These are phyloP conservation scores for Xerocomellus dryophilus DNA, from an alignment of 768 basidiomycete species.

Conservation along the genomic window DNA sequence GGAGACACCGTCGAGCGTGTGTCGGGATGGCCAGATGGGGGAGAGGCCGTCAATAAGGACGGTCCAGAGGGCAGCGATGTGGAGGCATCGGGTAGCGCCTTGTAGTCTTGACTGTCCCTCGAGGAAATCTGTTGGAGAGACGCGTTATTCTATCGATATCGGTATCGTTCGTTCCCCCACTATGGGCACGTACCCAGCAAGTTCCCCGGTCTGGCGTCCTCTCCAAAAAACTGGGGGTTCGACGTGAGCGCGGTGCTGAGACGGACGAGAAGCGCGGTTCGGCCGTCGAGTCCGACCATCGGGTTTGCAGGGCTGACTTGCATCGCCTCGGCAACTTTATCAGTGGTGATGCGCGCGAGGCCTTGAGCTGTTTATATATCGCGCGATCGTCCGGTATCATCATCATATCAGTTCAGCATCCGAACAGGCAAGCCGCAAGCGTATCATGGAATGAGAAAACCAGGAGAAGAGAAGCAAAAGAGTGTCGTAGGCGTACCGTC, in stretches of 20 bases:
- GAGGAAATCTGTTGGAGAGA: conserved; percentile 56
- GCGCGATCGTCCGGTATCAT: neutral
- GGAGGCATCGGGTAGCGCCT: conserved; percentile 46
- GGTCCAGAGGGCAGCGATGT: conserved; percentile 76
- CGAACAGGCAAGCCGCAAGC: neutral
- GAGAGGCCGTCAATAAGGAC: conserved; percentile 79
- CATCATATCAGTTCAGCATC: conserved; percentile 11
- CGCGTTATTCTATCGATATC: neutral
- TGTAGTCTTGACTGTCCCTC: conserved; percentile 49
- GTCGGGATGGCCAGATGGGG: conserved; percentile 84
- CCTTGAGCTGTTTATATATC: conserved; percentile 55
- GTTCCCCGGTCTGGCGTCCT: conserved; percentile 74
- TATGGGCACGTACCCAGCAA: conserved; percentile 54
- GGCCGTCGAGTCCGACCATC: conserved; percentile 88
- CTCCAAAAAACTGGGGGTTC: conserved; percentile 68
- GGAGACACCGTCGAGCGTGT: conserved; percentile 59
- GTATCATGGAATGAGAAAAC: neutral
- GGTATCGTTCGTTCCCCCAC: too few species aligned
- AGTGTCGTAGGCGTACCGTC: conserved; percentile 57
- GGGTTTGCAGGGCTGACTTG: conserved; percentile 79
- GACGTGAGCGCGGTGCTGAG: conserved; percentile 68
- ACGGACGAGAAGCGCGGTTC: conserved; percentile 70
- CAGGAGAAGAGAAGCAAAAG: neutral
- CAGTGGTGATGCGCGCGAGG: conserved; percentile 58
- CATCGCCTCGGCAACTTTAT: conserved; percentile 62